Base-by-base conservation (phyloP, 345 rosid species). In the Eucalyptus marginata region DNA sequence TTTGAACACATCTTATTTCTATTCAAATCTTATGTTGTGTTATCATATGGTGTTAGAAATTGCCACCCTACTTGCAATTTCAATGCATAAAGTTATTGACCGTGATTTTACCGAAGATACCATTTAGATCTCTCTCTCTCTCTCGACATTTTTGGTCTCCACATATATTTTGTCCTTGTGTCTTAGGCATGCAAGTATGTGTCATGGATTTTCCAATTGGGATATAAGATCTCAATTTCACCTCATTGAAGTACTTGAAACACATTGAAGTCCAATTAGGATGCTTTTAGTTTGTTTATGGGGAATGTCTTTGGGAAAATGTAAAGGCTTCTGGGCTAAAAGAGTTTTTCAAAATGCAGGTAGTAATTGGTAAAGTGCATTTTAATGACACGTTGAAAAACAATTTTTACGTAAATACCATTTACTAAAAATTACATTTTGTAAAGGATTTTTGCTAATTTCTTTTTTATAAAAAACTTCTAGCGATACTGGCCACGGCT, bases 401-500 rank as follows among this genome's bases (percentile, higher is more conserved):
- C 5, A 56, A 22, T 9, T 24, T 56, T 10, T 10, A 56, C 1
- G 3, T 56, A 22, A 22, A 22, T 56, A 24, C 27, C 29, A 24
- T 24, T 56, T 56, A 56, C 29, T 56, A 56, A 56, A 22, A 24
- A 24, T 9, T 56, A 56, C 62, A 56, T 56, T 56, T 24, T 24
- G 29, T 24, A 56, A 56, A 24, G 29, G 6, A 56, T 0, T 22
- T 4, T 56, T 56, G 6, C 13, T 56, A 56, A 24, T 56, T 56
- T 56, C 11, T 54, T 54, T 54, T 54, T 1, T 56, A 10, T 10
- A 24, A 24, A 24, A 56, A 54, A 20, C 25, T 4, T 56, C 3
- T 2, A 6, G 10, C 25, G 0, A 52, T 52, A 2, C 10, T 52
- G 1, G 10, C 25, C 1, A 2, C 0, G 0, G 5, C 25, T 3